phyloP scores from a whole-genome alignment of 108 stramenopile genomes.

The Pseudonitzschia pungens region DNA sequence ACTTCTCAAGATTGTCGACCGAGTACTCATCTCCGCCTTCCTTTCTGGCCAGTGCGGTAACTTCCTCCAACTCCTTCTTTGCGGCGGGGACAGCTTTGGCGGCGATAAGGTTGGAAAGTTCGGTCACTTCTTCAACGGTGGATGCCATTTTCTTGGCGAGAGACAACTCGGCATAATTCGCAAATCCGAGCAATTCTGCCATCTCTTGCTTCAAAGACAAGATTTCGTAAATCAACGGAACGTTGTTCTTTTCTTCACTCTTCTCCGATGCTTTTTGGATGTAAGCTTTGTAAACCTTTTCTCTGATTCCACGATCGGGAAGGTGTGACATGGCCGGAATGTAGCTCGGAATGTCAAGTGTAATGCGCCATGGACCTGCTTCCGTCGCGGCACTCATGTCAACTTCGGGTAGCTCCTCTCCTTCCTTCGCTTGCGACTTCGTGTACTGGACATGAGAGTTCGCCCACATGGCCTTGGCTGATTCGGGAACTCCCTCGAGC shows the following conservation, averaged over 20 bases:
- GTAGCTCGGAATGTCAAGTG: constrained; percentile 93
- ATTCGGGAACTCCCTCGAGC: constrained; percentile 89
- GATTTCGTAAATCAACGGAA: constrained; percentile 90
- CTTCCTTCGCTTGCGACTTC: constrained; percentile 44
- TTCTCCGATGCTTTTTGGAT: constrained; percentile 82
- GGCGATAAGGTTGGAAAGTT: constrained; percentile 87
- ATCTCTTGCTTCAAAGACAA: constrained; percentile 80
- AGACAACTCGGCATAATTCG: constrained; percentile 81
- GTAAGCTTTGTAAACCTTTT: constrained; percentile 90
- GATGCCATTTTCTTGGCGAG: constrained; percentile 96
- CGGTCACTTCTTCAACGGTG: constrained; percentile 70
- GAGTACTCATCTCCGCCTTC: constrained; percentile 81
- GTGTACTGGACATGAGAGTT: constrained; percentile 53
- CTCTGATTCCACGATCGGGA: constrained; percentile 80
- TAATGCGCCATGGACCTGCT: constrained; percentile 91
- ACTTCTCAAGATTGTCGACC: constrained; percentile 65
- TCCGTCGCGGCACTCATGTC: constrained; percentile 48
- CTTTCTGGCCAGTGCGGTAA: constrained; percentile 73
- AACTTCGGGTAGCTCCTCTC: constrained; percentile 59
- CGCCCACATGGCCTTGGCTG: constrained; percentile 91
- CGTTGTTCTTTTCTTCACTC: constrained; percentile 78
- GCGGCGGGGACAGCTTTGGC: constrained; percentile 94
- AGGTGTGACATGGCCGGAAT: constrained; percentile 93
- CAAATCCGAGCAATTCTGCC: constrained; percentile 86
- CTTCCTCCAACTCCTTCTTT: constrained; percentile 84